These are phyloP conservation scores for Ophiostoma pallidulum DNA, from an alignment of 2,329 filamentous ascomycete genomes.

Conservation along the genomic window DNA sequence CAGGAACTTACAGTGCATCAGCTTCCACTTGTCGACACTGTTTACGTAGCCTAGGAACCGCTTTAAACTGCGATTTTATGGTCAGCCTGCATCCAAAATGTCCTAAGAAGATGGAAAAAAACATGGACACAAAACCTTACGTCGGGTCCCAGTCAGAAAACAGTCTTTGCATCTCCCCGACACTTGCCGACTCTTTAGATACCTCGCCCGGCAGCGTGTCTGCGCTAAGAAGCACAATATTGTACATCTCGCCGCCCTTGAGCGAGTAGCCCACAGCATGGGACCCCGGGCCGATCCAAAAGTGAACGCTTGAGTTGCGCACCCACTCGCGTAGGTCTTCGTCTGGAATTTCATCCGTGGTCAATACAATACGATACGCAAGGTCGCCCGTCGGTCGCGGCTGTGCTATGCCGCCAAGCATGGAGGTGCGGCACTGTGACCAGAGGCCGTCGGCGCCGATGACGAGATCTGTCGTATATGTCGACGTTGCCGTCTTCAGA, in stretches of 20 bases:
- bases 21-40: too few species aligned
- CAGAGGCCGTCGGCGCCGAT: conserved; percentile 21
- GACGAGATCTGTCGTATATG: conserved; percentile 15
- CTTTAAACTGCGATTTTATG: too few species aligned
- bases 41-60: not conserved
- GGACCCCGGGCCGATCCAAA: conserved; percentile 24
- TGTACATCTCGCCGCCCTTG: conserved; percentile 22
- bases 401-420: conserved; percentile 15
- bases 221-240: conserved; percentile 22
- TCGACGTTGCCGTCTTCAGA: conserved; percentile 15
- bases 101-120: too few species aligned
- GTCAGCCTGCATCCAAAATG: too few species aligned
- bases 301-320: conserved; percentile 20
- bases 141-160: conserved; percentile 27
- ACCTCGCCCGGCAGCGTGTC: conserved; percentile 4
- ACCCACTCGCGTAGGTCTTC: conserved; percentile 21
- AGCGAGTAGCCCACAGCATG: conserved; percentile 25
- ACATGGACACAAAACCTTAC: too few species aligned
- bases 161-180: conserved; percentile 25
- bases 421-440: conserved; percentile 18
- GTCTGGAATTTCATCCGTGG: conserved; percentile 16
- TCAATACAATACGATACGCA: conserved; percentile 25
- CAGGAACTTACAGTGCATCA: too few species aligned
- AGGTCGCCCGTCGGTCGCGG: conserved; percentile 24
- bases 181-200: conserved; percentile 20